Evolutionary conservation across 768 basidiomycete genomes (phyloP).

Genomic region (Megacollybia marginata): DNA sequence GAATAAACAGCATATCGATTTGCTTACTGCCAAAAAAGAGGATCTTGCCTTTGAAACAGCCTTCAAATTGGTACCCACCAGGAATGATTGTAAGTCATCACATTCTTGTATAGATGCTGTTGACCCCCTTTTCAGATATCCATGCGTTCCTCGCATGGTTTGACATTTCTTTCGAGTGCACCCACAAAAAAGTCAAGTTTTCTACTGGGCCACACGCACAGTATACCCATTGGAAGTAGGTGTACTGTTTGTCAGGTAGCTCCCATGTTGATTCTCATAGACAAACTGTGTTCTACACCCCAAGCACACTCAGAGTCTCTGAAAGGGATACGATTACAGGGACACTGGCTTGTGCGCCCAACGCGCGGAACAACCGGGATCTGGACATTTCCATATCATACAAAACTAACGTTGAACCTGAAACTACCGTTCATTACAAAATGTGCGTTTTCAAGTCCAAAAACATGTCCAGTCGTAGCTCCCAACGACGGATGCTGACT

Average conservation of each 20-base stretch:
- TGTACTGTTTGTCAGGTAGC: conserved; percentile 8
- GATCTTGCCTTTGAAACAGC: conserved; percentile 81
- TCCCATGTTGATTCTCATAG: conserved; percentile 23
- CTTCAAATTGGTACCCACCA: conserved; percentile 74
- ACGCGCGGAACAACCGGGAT: conserved; percentile 89
- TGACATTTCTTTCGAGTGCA: conserved; percentile 91
- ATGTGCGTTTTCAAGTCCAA: conserved; percentile 55
- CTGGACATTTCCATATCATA: conserved; percentile 85
- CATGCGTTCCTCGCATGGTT: conserved; percentile 99
- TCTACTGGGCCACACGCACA: conserved; percentile 97
- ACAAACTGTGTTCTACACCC: conserved; percentile 98
- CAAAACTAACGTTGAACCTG: conserved; percentile 31
- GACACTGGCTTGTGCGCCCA: conserved; percentile 72
- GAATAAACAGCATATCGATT: conserved; percentile 66
- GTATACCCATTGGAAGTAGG: conserved; percentile 95
- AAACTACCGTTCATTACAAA: conserved; percentile 59
- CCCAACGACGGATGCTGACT: conserved; percentile 46
- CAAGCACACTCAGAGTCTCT: conserved; percentile 60
- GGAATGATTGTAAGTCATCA: conserved; percentile 76
- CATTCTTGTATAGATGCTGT: neutral
- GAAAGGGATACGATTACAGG: conserved; percentile 73
- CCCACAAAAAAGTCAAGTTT: conserved; percentile 93
- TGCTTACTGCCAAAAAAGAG: conserved; percentile 89
- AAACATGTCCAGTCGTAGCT: too few relatives aligned
- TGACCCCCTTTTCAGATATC: conserved; percentile 47